A percentile compares a stretch with the other conserved stretches of the same genome.
These are phyloP conservation scores for Aciculosporium take DNA, from an alignment of 2,329 filamentous ascomycete genomes.

Conservation along the genomic window DNA sequence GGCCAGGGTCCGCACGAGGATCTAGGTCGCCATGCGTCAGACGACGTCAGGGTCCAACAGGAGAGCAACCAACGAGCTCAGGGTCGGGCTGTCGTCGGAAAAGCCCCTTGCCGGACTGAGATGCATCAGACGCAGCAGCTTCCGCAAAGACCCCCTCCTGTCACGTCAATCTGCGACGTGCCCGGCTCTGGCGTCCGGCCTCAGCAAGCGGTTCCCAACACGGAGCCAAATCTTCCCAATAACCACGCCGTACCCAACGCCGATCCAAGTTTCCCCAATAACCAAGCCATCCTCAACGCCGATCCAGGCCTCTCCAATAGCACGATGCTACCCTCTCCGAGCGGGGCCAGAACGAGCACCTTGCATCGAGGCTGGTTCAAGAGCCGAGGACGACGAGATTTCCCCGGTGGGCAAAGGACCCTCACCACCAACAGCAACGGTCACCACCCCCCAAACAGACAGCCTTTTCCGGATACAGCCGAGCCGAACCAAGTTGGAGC, in stretches of 20 bases:
- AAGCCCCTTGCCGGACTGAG: neutral
- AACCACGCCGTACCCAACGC: neutral
- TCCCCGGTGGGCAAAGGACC: neutral
- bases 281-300: neutral
- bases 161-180: neutral
- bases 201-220: neutral
- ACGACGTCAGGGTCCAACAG: neutral
- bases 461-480: neutral
- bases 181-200: neutral
- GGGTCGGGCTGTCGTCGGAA: neutral
- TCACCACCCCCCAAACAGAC: neutral
- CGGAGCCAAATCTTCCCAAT: neutral
- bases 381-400: neutral
- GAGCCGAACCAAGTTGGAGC: neutral
- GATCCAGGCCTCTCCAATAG: neutral
- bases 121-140: neutral
- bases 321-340: neutral
- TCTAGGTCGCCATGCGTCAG: neutral
- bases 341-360: neutral
- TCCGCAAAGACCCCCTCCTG: neutral
- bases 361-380: conserved; percentile 1
- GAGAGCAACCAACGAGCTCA: neutral
- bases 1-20: neutral
- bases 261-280: neutral
- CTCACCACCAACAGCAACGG: neutral